Conservation (phyloP, 352 stramenopile genomes). For the Peronospora farinosa region DNA sequence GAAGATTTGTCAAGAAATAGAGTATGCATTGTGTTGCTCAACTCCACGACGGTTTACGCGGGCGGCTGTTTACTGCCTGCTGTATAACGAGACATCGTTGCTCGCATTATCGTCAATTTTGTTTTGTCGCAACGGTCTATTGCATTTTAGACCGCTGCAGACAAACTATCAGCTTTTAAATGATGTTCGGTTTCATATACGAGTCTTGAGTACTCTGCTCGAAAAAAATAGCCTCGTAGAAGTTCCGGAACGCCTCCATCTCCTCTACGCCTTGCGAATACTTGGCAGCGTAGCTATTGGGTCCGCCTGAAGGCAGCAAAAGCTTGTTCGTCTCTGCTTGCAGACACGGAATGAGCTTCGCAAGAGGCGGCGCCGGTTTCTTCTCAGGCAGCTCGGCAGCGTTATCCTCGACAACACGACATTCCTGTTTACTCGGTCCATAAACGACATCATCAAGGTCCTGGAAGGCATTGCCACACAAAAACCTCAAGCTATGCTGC, state of each 20-base stretch:
- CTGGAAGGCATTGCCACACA: conserved; percentile 79
- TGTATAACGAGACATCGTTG: conserved; percentile 5
- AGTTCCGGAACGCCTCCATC: conserved; percentile 77
- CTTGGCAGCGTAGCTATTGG: conserved; percentile 56
- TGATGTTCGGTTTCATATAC: conserved; percentile 32
- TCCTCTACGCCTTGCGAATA: conserved; percentile 74
- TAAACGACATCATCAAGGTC: conserved; percentile 75
- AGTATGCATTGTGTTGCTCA: conserved; percentile 11
- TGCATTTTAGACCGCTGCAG: conserved; percentile 1
- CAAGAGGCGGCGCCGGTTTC: conserved; percentile 56
- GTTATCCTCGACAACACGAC: conserved; percentile 24
- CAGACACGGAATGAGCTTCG: conserved; percentile 73
- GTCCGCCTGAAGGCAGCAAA: conserved; percentile 34
- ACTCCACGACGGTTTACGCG: conserved; percentile 6
- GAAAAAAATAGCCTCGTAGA: conserved; percentile 83
- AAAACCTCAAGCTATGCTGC: conserved; percentile 61
- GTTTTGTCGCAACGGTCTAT: background rate
- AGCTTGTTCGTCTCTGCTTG: conserved; percentile 70
- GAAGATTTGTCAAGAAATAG: conserved; percentile 14
- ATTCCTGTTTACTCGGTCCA: conserved; percentile 21
- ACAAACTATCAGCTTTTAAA: conserved; percentile 19
- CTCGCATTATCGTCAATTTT: background rate
- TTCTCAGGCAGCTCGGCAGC: conserved; percentile 13
- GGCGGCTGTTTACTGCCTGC: conserved; percentile 4
- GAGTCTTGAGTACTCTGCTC: conserved; percentile 41